Percentiles rank a stretch among this genome's conserved stretches.
Conservation (phyloP, 176 grass and related monocot species). For the Triticum timopheevii region DNA sequence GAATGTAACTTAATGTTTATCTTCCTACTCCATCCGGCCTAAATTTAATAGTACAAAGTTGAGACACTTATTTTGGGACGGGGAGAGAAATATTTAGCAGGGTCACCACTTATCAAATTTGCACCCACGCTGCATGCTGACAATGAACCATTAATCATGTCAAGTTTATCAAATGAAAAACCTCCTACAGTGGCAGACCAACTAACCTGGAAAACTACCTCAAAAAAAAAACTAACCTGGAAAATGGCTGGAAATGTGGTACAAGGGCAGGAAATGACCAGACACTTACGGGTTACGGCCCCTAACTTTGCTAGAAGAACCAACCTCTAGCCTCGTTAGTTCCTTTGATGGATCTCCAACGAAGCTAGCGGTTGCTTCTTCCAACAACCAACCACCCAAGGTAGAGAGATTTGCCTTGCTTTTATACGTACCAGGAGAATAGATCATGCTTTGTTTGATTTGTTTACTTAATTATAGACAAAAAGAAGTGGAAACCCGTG, state of each 20-base stretch:
- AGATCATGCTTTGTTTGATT: conserved; percentile 17
- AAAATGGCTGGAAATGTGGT: conserved; percentile 3
- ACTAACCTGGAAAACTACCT: conserved; percentile 20
- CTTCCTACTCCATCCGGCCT: neutral
- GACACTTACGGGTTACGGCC: neutral
- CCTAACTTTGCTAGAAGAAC: conserved; percentile 29
- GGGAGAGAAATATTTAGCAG: neutral
- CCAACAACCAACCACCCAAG: conserved; percentile 9
- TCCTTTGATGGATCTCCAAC: conserved; percentile 27
- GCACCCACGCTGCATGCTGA: neutral
- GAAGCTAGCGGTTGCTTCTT: conserved; percentile 25
- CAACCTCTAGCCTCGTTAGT: conserved; percentile 39
- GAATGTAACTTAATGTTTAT: neutral
- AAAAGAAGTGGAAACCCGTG: neutral
- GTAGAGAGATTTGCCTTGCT: neutral
- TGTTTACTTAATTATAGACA: neutral
- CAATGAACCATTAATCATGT: conserved; percentile 6
- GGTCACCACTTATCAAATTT: neutral
- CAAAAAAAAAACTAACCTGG: conserved; percentile 25
- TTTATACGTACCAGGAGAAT: too few relatives aligned
- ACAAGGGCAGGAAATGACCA: neutral
- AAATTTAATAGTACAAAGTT: too few relatives aligned
- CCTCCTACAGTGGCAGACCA: neutral
- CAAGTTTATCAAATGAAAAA: neutral
- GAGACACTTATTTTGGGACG: too few relatives aligned